Base-by-base conservation (phyloP, 2,329 filamentous ascomycete species). In the Epichloe festucae region DNA sequence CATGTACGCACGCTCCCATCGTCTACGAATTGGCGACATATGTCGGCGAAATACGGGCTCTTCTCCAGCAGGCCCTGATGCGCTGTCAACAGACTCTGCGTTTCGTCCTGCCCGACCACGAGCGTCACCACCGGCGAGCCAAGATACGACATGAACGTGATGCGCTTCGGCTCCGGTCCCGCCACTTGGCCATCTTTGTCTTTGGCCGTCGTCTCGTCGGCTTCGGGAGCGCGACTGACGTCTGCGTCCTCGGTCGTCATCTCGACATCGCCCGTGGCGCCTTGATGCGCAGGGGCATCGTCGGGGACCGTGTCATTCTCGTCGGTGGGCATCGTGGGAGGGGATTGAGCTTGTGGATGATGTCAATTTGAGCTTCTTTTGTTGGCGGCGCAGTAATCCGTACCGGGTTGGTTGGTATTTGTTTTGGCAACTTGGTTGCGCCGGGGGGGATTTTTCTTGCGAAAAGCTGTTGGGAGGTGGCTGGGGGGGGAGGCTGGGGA, bases 51-150 rank as follows among this genome's bases (percentile, higher is more conserved):
- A 66, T 77, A 89, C 0, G 89, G 87, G 43, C 87, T 91, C 64
- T 83, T 77, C 11, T 71, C 63, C 38, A 97, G 74, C 27, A 96
- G 76, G 3, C 74, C 82, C 69, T 95, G 85, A 66, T 96, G 90
- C 6, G 88, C 88, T 23, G 81, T 83, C 53, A 96, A 76, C 35
- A 81, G 73, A 10, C 79, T 81, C 59, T 78, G 74, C 4, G 47
- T 7, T 5, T 81, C 78, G 52, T 75, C 81, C 46, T 69, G 67
- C 12, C 85, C 84, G 19, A 89, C 73, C n/a, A 81, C 62, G 31
- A 89, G 68, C 15, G 81, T 80, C 35, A 89, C 78, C 11, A 88
- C 73, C 0, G 86, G 84, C 56, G 83, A 88, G 56, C 73, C 76
- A 21, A 89, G 73, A 59, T 84, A 86, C 60, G 71, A 75, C 48